Conservation (phyloP, 2,329 filamentous ascomycete species). For the Trichoderma sp. region DNA sequence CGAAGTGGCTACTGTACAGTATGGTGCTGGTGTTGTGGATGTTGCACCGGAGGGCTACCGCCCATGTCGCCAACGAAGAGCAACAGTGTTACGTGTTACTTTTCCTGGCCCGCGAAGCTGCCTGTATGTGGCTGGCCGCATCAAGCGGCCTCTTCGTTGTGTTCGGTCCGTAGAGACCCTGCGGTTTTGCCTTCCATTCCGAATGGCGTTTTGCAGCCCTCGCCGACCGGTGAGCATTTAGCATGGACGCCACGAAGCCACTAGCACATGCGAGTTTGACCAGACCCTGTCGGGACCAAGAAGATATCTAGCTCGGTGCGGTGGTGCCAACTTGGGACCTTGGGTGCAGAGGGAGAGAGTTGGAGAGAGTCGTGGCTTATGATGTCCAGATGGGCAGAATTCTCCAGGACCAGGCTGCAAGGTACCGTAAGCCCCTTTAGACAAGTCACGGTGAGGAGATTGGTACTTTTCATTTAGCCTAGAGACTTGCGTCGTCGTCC, state of each 20-base stretch:
- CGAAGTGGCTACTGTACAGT: neutral
- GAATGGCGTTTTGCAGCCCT: neutral
- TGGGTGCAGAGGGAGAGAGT: neutral
- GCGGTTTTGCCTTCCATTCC: neutral
- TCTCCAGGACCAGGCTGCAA: neutral
- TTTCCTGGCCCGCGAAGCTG: neutral
- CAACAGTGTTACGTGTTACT: neutral
- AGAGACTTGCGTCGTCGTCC: neutral
- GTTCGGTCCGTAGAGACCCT: neutral
- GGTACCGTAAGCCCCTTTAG: constrained; percentile 2
- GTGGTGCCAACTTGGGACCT: neutral
- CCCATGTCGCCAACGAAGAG: neutral
- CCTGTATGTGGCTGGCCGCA: neutral
- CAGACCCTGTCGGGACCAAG: neutral
- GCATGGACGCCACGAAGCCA: constrained; percentile 16
- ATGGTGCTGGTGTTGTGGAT: neutral
- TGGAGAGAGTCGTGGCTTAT: neutral
- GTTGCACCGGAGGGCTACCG: neutral
- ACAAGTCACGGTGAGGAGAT: constrained; percentile 6
- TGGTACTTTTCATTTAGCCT: neutral
- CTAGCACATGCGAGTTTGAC: constrained; percentile 3
- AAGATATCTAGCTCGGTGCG: neutral
- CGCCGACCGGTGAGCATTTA: constrained; percentile 16
- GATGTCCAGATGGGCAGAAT: neutral
- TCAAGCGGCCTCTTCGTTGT: neutral